phyloP scores from a whole-genome alignment of 352 stramenopile genomes.

The Globisporangium paddicum region DNA sequence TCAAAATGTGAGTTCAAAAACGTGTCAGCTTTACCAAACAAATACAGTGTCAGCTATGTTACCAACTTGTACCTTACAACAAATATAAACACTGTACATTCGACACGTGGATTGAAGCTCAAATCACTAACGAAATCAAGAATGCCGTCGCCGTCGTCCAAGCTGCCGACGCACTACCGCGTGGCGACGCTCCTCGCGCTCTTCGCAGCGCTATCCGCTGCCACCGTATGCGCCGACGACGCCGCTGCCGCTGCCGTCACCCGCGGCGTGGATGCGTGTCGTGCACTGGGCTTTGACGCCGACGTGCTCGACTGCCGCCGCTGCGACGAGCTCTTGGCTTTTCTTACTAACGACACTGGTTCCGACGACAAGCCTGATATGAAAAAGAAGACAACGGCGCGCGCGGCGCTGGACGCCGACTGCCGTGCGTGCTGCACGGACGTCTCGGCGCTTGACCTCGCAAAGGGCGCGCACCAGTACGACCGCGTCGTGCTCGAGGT shows the following conservation, averaged over 20 bases:
- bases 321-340: constrained; percentile 41
- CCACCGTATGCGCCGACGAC: not conserved
- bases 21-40: too few relatives aligned
- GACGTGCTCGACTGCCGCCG: constrained; percentile 56
- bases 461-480: constrained; percentile 25
- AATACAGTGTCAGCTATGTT: too few relatives aligned
- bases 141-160: not conserved
- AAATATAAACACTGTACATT: too few relatives aligned
- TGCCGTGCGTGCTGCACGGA: constrained; percentile 57
- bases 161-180: not conserved
- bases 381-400: constrained; percentile 2
- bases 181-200: not conserved
- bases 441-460: constrained; percentile 26
- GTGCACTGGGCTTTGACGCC: constrained; percentile 43
- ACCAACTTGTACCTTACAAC: too few relatives aligned
- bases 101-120: too few relatives aligned
- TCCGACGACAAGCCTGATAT: not conserved
- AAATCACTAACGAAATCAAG: too few relatives aligned
- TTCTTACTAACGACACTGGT: constrained; percentile 17
- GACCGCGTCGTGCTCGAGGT: constrained; percentile 45
- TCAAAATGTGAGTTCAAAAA: too few relatives aligned
- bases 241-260: not conserved
- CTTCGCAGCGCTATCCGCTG: not conserved
- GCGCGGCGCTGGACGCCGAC: constrained; percentile 6
- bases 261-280: constrained; percentile 16